Evolutionary conservation across 2,329 filamentous ascomycete species (phyloP).

Genomic region (Talaromyces sp.): DNA sequence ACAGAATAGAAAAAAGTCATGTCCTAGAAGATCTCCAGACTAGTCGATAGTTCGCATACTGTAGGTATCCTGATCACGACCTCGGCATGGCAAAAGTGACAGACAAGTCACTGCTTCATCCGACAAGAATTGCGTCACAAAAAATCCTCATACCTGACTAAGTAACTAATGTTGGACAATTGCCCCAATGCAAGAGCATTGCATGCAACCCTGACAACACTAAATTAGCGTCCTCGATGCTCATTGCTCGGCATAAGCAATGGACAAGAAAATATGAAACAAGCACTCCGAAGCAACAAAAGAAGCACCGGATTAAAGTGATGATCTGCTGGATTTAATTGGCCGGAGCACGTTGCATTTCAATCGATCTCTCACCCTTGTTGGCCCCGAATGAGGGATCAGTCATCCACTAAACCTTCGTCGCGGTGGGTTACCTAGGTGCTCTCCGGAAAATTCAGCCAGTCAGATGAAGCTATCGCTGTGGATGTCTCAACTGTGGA

Average conservation of each 20-base stretch:
- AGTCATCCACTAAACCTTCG: not conserved
- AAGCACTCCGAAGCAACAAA: slow-evolving; percentile 1
- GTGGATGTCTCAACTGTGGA: not conserved
- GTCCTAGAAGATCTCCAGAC: not conserved
- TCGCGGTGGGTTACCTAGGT: not conserved
- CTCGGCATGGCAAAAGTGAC: not conserved
- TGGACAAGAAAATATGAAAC: slow-evolving; percentile 2
- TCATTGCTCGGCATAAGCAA: not conserved
- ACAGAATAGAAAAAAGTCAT: not conserved
- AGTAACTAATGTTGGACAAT: too few relatives aligned
- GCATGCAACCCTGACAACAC: slow-evolving; percentile 3
- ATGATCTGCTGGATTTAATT: not conserved
- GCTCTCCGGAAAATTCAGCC: not conserved
- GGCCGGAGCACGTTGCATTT: not conserved
- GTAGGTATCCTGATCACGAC: not conserved
- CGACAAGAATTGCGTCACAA: not conserved
- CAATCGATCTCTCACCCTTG: not conserved
- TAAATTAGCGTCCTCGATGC: not conserved
- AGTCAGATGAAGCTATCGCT: not conserved
- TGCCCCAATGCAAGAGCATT: not conserved
- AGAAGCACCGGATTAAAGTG: not conserved
- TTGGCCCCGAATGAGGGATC: not conserved
- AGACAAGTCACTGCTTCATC: not conserved
- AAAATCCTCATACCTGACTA: not conserved
- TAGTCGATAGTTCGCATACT: not conserved